phyloP scores from a whole-genome alignment of 495 filamentous ascomycete species.

The Lasiosphaeris hirsuta region DNA sequence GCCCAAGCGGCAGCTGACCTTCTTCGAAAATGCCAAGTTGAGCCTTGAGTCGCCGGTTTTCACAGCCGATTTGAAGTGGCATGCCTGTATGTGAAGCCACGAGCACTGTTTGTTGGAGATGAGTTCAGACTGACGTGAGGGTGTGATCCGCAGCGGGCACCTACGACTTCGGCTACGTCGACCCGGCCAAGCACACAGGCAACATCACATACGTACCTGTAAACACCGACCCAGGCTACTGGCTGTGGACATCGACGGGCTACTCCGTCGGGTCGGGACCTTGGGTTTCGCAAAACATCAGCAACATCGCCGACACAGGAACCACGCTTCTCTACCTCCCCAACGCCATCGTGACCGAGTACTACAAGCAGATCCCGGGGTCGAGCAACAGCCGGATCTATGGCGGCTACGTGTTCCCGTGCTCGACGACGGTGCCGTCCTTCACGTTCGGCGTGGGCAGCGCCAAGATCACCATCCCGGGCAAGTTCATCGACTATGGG shows the following conservation, averaged over 20 bases:
- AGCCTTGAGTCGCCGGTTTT: conserved; percentile 60
- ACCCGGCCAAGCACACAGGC: conserved; percentile 61
- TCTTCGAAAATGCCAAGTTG: conserved; percentile 65
- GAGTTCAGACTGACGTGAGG: background rate
- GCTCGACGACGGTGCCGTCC: conserved; percentile 57
- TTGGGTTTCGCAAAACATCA: conserved; percentile 35
- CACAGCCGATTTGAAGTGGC: conserved; percentile 63
- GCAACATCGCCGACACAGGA: conserved; percentile 67
- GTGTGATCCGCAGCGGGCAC: conserved; percentile 46
- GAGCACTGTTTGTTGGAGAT: background rate
- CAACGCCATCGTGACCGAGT: conserved; percentile 53
- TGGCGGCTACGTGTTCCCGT: conserved; percentile 71
- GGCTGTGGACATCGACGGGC: conserved; percentile 63
- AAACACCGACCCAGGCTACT: conserved; percentile 63
- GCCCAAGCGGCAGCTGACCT: conserved; percentile 61
- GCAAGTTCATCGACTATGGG: conserved; percentile 56
- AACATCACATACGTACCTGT: conserved; percentile 60
- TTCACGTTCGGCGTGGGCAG: conserved; percentile 59
- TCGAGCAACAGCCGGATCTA: conserved; percentile 45
- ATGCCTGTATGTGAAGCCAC: conserved; percentile 30
- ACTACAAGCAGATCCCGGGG: conserved; percentile 60
- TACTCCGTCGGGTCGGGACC: conserved; percentile 56
- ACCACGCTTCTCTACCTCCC: conserved; percentile 70
- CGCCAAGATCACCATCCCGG: conserved; percentile 51
- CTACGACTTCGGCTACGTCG: conserved; percentile 77